Base-by-base conservation (phyloP, 2,329 filamentous ascomycete genomes). In the Hymenoscyphus repandus region DNA sequence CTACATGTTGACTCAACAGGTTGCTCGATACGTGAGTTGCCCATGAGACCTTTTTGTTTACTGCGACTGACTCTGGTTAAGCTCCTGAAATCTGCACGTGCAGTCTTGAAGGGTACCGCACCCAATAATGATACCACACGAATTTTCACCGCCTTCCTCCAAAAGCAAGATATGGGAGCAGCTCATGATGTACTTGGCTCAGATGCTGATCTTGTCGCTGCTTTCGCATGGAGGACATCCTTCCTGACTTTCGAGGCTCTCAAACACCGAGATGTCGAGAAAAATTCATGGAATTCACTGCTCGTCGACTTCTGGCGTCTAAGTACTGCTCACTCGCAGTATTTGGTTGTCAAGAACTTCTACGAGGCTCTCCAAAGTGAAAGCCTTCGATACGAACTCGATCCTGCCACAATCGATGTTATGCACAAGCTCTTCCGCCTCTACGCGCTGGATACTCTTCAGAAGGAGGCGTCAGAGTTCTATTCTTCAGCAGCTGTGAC, bases 1-100 rank as follows among this genome's bases (percentile, higher is more conserved):
- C 73, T 90, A 87, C 72, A 89, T 90, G 86, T 73, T 90, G 52
- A 88, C 85, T 9, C 86, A 90, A 67, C 86, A 90, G 70, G 86
- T 90, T 2, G 83, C 84, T 2, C 79, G 85, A 51, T 90, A 90
- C 62, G 72, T 78, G 69, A 67, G 74, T 69, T 10, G 22, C 22
- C 22, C 22, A 27, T 4, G 22, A 27, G 22, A 27, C 22, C 4
- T 27, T 27, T 4, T 27, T 27, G n/a, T 27, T 27, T 27, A 27
- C 7, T 4, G 22, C 7, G 22, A 27, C 22, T 27, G 22, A 10
- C 30, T 12, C 4, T 18, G 2, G 2, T 33, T 7, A 46, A 78
- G 72, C 78, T 90, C 41, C 77, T 90, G 57, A 90, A 90, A 75
- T 82, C 85, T 2, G 86, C 85, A 0, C 82, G 86, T 38, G 76